A percentile compares a stretch with the other conserved stretches of the same genome.
These are phyloP conservation scores for Medicago lupulina DNA, from an alignment of 306 rosid genomes.

Conservation along the genomic window DNA sequence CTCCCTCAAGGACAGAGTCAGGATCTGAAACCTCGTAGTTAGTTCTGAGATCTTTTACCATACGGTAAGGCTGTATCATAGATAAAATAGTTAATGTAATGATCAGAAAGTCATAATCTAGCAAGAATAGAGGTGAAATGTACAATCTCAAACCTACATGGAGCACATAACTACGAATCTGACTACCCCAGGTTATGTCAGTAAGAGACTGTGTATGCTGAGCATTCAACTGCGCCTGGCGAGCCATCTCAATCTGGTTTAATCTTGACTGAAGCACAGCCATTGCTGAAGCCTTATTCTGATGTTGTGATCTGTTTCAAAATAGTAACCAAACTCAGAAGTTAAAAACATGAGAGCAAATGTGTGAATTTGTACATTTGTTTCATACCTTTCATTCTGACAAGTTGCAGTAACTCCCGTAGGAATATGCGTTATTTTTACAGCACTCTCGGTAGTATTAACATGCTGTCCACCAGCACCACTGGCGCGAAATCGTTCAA, in stretches of 20 bases:
- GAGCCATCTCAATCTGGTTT: conserved; percentile 90
- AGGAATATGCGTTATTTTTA: conserved; percentile 87
- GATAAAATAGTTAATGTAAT: conserved; percentile 33
- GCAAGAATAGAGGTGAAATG: conserved; percentile 13
- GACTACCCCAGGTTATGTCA: conserved; percentile 96
- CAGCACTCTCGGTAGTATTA: conserved; percentile 95
- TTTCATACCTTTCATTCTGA: conserved; percentile 87
- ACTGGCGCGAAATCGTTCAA: conserved; percentile 88
- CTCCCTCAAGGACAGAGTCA: conserved; percentile 91
- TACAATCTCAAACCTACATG: conserved; percentile 63
- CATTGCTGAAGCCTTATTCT: conserved; percentile 93
- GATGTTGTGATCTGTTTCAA: conserved; percentile 84
- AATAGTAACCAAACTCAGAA: conserved; percentile 32
- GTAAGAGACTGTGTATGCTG: conserved; percentile 90
- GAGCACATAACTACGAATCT: conserved; percentile 93
- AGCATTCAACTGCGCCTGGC: conserved; percentile 85
- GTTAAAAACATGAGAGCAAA: conserved; percentile 19
- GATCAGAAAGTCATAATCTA: conserved; percentile 21
- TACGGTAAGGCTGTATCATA: conserved; percentile 81
- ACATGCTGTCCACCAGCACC: conserved; percentile 98
- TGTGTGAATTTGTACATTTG: not conserved
- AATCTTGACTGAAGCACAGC: conserved; percentile 90
- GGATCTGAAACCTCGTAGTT: conserved; percentile 91
- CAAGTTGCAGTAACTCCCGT: conserved; percentile 91
- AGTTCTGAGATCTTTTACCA: conserved; percentile 98